Percentiles rank a stretch among this genome's conserved stretches.
These are phyloP conservation scores for Exsudoporus frostii DNA, from an alignment of 768 basidiomycete species.

Conservation along the genomic window DNA sequence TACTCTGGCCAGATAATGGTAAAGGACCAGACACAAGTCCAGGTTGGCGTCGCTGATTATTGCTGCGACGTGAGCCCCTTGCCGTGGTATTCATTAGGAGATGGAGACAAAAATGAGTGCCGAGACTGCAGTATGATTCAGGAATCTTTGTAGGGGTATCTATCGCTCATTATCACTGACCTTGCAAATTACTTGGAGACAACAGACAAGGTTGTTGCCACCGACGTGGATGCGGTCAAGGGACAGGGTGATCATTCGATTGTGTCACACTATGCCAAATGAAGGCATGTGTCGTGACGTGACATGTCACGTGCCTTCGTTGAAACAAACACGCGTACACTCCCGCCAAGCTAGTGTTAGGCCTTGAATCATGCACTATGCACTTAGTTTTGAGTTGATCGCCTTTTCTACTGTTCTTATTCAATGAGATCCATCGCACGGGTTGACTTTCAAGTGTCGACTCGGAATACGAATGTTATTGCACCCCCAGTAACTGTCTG, in stretches of 20 bases:
- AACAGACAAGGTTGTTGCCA: background rate
- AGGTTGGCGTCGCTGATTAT: constrained; percentile 24
- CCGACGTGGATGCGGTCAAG: constrained; percentile 13
- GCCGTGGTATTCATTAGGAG: constrained; percentile 22
- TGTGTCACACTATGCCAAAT: no score
- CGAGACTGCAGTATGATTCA: background rate
- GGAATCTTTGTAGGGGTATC: background rate
- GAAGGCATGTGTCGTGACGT: constrained; percentile 9
- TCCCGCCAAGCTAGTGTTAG: no score
- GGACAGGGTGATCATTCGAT: constrained; percentile 2
- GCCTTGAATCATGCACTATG: no score
- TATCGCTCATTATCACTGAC: background rate
- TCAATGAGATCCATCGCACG: no score
- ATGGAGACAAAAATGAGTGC: background rate
- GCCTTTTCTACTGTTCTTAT: background rate
- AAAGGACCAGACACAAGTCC: constrained; percentile 15
- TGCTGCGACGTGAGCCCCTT: constrained; percentile 28
- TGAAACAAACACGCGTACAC: background rate
- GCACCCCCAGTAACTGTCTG: background rate
- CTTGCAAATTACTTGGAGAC: background rate
- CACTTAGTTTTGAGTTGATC: no score
- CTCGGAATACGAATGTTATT: background rate
- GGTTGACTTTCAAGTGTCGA: background rate
- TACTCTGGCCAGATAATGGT: constrained; percentile 19
- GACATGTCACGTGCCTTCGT: constrained; percentile 14